Evolutionary conservation across 2,329 filamentous ascomycete genomes (phyloP).

Genomic region (Tolypocladium endophyticum): DNA sequence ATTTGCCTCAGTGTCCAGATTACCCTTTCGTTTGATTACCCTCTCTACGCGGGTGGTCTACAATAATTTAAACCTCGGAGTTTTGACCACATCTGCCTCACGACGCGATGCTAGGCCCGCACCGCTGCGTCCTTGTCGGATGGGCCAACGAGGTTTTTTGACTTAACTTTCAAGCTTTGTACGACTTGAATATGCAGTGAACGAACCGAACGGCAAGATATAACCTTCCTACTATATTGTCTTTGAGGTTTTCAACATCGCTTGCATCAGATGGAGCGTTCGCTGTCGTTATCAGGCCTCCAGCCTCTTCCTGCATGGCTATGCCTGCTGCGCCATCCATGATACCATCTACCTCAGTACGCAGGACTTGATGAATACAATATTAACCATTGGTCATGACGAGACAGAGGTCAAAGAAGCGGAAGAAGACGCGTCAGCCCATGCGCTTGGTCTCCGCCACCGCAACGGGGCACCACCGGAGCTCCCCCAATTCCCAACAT

Average conservation of each 20-base stretch:
- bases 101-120: not conserved
- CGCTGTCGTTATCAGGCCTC: constrained; percentile 62
- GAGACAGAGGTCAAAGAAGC: too few relatives aligned
- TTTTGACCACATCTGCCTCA: not conserved
- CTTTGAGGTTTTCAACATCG: constrained; percentile 46
- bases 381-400: not conserved
- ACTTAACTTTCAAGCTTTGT: not conserved
- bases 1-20: not conserved
- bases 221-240: constrained; percentile 53
- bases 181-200: not conserved
- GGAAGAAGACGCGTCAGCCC: too few relatives aligned
- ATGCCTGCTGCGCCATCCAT: constrained; percentile 70
- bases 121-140: not conserved
- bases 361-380: not conserved
- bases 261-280: constrained; percentile 53
- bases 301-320: constrained; percentile 62
- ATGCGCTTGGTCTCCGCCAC: too few relatives aligned
- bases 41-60: not conserved
- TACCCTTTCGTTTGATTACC: not conserved
- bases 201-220: constrained; percentile 55
- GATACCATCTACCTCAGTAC: not conserved
- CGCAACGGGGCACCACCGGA: too few relatives aligned
- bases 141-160: constrained; percentile 44
- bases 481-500: constrained; percentile 69
- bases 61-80: not conserved